Conservation (phyloP, 345 rosid species). For the Toxicodendron radicans region DNA sequence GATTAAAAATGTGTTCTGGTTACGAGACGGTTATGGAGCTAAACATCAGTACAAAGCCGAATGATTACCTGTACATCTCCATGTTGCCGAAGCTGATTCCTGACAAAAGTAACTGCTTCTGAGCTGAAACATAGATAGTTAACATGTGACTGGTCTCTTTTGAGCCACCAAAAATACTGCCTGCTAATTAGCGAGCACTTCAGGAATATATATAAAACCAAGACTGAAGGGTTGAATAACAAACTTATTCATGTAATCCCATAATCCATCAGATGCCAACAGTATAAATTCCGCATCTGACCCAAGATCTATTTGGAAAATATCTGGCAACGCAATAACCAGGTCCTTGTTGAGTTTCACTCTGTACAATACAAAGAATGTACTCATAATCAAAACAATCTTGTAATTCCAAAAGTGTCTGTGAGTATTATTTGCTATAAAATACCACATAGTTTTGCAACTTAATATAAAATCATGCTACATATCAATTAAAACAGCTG, state of each 20-base stretch:
- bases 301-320: constrained; percentile 59
- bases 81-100: constrained; percentile 78
- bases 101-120: constrained; percentile 70
- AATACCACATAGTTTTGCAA: constrained; percentile 2
- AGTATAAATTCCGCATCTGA: constrained; percentile 79
- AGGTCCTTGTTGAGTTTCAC: constrained; percentile 69
- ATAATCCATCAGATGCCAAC: constrained; percentile 89
- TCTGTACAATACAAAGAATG: constrained; percentile 38
- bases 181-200: neutral
- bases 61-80: constrained; percentile 84
- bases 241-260: constrained; percentile 94
- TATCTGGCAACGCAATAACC: constrained; percentile 78
- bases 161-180: neutral
- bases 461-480: neutral
- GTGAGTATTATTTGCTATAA: neutral
- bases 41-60: neutral
- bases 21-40: neutral
- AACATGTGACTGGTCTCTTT: constrained; percentile 13
- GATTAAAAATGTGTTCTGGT: neutral
- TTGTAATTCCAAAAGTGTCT: constrained; percentile 6
- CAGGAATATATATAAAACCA: neutral
- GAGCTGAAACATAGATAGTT: constrained; percentile 48
- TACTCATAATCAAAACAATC: constrained; percentile 4
- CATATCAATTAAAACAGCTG: neutral
- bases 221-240: constrained; percentile 2